Evolutionary conservation across 345 rosid genomes (phyloP), one percentile per base, ranked within the genome.

Genomic region (Arabis hirsuta): DNA sequence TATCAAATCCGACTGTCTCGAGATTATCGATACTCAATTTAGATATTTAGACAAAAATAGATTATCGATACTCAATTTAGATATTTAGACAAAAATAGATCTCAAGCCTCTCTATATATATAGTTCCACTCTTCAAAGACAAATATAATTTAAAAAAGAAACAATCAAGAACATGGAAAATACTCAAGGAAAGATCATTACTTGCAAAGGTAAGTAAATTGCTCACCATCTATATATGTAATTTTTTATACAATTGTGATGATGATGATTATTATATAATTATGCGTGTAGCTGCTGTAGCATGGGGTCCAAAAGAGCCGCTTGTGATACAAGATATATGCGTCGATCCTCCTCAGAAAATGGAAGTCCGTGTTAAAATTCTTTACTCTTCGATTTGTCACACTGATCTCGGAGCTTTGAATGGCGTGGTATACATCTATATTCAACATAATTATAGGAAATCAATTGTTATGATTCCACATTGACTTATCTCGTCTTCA

Each of bases 351-450:
- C 92, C 90, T 0, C 78, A 82, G 65, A 63, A 77, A 47, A 67
- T 81, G 87, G 96, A 89, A 81, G 87, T 89, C 50, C 80, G 96
- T 7, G 60, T 89, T 52, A 80, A 77, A 67, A 76, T 87, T 53
- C 87, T 85, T 65, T 87, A 74, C 72, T 74, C 90, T 6, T 89
- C 89, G 6, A 58, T 90, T 43, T 90, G 96, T 52, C 96, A 90
- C 57, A 83, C 89, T 19, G 96, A 90, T 77, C 81, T 90, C 31
- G 81, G 81, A 45, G 80, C 78, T 61, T 90, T 85, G 92, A 70
- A 69, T 70, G 89, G 88, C 68, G 83, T 78, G 87, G 92, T 89
- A 73, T 43, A 19, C 20, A 41, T 13, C 5, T 36, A 46, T 26
- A 47, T 55, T 63, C 34, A 45, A 54, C 2, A 55, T n/a, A 45